Evolutionary conservation across 306 rosid genomes (phyloP).

Genomic region (Quercus rubra): DNA sequence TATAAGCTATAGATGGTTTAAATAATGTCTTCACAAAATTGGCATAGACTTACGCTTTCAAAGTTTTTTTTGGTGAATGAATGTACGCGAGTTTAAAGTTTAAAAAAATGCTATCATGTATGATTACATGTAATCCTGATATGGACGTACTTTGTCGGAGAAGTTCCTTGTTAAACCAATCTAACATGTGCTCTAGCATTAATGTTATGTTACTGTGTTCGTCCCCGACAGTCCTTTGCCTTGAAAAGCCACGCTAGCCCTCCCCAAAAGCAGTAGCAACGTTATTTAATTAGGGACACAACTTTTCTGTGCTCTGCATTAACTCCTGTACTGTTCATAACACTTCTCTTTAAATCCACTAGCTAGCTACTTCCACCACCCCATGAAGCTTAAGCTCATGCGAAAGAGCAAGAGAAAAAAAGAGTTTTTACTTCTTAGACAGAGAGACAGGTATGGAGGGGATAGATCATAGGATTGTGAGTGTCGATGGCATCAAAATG

Average conservation of each 20-base stretch:
- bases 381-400: background rate
- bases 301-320: background rate
- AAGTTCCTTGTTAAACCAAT: too few species aligned
- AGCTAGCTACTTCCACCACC: background rate
- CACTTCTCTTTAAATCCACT: background rate
- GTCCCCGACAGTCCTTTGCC: background rate
- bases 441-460: slow-evolving; percentile 15
- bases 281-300: too few species aligned
- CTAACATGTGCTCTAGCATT: background rate
- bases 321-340: background rate
- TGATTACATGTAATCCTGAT: background rate
- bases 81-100: too few species aligned
- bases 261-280: too few species aligned
- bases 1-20: too few species aligned
- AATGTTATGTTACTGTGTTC: background rate
- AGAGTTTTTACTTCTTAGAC: background rate
- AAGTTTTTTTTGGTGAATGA: too few species aligned
- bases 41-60: too few species aligned
- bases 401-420: background rate
- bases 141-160: too few species aligned
- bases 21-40: too few species aligned
- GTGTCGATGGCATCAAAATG: slow-evolving; percentile 18
- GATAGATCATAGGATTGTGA: slow-evolving; percentile 13
- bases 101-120: background rate
- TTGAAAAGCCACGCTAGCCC: background rate